Evolutionary conservation across 2,329 filamentous ascomycete species (phyloP).

Genomic region (Phaeophleospora eucalypticola): DNA sequence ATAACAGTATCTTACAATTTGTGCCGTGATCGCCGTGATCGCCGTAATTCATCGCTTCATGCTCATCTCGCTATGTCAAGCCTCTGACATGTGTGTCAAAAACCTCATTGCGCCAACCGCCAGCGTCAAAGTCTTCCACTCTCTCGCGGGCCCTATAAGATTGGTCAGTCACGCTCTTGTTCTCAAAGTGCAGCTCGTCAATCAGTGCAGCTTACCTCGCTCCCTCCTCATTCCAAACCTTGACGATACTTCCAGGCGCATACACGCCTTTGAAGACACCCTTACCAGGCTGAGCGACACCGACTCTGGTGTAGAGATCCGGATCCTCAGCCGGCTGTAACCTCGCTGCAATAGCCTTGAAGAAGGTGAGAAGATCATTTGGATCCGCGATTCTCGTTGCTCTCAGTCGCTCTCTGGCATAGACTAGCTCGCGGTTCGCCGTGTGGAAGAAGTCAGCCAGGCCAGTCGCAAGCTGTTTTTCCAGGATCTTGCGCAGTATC

Average conservation of each 20-base stretch:
- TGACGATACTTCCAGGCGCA: conserved; percentile 82
- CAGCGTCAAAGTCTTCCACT: conserved; percentile 67
- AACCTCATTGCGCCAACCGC: conserved; percentile 81
- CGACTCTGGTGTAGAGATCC: conserved; percentile 70
- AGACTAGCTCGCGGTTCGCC: conserved; percentile 81
- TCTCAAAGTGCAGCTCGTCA: too few species aligned
- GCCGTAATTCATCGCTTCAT: neutral
- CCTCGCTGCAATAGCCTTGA: conserved; percentile 75
- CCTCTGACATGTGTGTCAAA: conserved; percentile 50
- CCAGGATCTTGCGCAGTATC: conserved; percentile 72
- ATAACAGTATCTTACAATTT: neutral
- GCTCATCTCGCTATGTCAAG: conserved; percentile 19
- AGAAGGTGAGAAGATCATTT: conserved; percentile 73
- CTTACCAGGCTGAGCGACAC: conserved; percentile 58
- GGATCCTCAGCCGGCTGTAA: conserved; percentile 69
- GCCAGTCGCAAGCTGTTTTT: conserved; percentile 68
- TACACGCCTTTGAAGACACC: conserved; percentile 79
- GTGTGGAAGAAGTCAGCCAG: conserved; percentile 67
- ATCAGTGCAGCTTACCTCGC: conserved; percentile 27
- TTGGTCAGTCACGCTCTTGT: too few species aligned
- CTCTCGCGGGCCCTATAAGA: conserved; percentile 58
- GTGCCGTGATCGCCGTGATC: neutral
- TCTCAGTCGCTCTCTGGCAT: conserved; percentile 77
- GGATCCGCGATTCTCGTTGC: conserved; percentile 81
- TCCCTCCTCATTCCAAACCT: conserved; percentile 83